These are phyloP conservation scores for Adansonia gregorii DNA, from an alignment of 441 rosid genomes.

Conservation along the genomic window DNA sequence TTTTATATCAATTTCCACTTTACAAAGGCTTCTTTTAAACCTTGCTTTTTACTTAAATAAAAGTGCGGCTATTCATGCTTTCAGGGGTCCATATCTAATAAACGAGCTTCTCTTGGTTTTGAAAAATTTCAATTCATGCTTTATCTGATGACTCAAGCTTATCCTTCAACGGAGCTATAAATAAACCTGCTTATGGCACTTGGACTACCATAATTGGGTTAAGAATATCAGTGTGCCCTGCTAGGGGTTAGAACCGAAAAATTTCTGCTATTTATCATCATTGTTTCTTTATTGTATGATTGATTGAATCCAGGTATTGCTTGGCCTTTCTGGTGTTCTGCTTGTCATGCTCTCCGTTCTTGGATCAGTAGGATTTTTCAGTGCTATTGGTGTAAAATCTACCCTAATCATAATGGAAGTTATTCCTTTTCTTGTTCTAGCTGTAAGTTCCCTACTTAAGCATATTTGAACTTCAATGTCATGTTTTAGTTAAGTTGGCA, in stretches of 20 bases:
- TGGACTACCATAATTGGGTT: slow-evolving; percentile 12
- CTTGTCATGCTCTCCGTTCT: slow-evolving; percentile 98
- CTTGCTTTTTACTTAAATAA: neutral
- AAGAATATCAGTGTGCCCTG: neutral
- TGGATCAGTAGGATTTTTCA: slow-evolving; percentile 95
- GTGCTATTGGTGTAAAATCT: slow-evolving; percentile 93
- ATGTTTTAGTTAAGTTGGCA: slow-evolving; percentile 6
- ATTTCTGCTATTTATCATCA: slow-evolving; percentile 15
- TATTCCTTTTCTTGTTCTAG: slow-evolving; percentile 96
- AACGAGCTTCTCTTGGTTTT: slow-evolving; percentile 10
- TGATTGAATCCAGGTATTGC: slow-evolving; percentile 69
- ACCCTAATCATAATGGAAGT: slow-evolving; percentile 99
- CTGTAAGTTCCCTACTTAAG: slow-evolving; percentile 65
- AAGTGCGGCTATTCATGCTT: neutral
- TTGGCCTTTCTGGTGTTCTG: slow-evolving; percentile 94
- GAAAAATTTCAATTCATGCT: slow-evolving; percentile 12
- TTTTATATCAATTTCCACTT: slow-evolving; percentile 8
- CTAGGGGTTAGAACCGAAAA: slow-evolving; percentile 13
- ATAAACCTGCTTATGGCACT: neutral
- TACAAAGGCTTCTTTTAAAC: slow-evolving; percentile 9
- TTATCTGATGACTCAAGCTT: slow-evolving; percentile 5
- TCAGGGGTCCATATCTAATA: neutral
- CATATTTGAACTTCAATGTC: slow-evolving; percentile 19
- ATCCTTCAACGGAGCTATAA: slow-evolving; percentile 13
- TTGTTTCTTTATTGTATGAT: slow-evolving; percentile 20